phyloP scores from a whole-genome alignment of 768 basidiomycete genomes.

The Boletus reticulatus region DNA sequence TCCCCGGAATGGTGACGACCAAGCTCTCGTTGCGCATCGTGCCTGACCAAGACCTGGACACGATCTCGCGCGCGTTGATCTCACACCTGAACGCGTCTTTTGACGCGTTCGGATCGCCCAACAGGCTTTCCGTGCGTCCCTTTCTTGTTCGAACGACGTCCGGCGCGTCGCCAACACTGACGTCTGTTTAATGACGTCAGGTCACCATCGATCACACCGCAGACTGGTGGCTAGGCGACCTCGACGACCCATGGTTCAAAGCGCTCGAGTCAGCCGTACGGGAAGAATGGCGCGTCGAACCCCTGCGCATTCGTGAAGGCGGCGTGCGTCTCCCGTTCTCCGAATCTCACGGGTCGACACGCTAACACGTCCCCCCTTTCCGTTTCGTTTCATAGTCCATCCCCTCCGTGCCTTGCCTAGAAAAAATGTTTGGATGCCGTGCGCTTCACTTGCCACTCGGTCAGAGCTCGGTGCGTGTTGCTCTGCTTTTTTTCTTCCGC shows the following conservation, averaged over 20 bases:
- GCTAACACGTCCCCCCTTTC: background rate
- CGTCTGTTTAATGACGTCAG: conserved; percentile 34
- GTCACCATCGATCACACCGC: conserved; percentile 79
- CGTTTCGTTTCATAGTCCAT: conserved; percentile 59
- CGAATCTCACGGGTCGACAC: background rate
- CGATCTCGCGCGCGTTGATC: conserved; percentile 60
- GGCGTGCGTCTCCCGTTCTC: conserved; percentile 54
- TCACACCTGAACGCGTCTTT: conserved; percentile 61
- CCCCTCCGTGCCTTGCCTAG: conserved; percentile 90
- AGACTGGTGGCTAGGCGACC: conserved; percentile 94
- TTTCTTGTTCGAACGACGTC: too few relatives aligned
- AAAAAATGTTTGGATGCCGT: conserved; percentile 86
- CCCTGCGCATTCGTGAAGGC: conserved; percentile 89
- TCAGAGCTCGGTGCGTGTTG: conserved; percentile 71
- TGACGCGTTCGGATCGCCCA: conserved; percentile 57
- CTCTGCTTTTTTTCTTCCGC: too few relatives aligned
- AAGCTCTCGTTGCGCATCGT: conserved; percentile 91
- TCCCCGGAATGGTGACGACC: conserved; percentile 80
- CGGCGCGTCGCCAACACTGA: background rate
- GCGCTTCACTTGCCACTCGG: conserved; percentile 95
- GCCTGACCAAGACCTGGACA: conserved; percentile 83
- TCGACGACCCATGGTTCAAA: conserved; percentile 83
- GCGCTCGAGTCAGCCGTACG: conserved; percentile 79
- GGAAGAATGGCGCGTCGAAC: conserved; percentile 85
- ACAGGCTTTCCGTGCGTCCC: conserved; percentile 59